Conservation (phyloP, 2,329 filamentous ascomycete genomes). For the Scorias spongiosa region DNA sequence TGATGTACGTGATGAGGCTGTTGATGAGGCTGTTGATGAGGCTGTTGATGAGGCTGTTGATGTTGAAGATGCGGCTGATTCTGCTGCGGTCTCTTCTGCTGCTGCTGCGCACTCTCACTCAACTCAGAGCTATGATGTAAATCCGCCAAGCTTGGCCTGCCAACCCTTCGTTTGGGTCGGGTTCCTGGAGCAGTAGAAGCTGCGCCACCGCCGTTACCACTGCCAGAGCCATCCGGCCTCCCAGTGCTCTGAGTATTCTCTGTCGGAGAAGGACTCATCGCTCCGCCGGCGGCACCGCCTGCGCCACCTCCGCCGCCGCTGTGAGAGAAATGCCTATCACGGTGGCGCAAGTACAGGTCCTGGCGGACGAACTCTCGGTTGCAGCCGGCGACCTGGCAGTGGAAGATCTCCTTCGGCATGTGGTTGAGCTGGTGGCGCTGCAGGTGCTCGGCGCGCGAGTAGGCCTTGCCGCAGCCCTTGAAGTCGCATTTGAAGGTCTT, state of each 20-base stretch:
- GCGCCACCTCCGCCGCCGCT: not conserved
- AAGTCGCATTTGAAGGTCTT: slow-evolving; percentile 28
- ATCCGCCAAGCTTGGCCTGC: not conserved
- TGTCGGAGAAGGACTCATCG: not conserved
- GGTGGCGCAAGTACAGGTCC: not conserved
- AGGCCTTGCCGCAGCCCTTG: slow-evolving; percentile 36
- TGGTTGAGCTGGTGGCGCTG: slow-evolving; percentile 45
- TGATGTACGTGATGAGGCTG: not conserved
- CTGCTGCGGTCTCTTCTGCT: not conserved
- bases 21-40: not conserved
- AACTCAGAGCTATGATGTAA: not conserved
- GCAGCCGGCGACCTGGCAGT: not conserved
- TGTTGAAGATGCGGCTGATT: not conserved
- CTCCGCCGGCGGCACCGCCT: not conserved
- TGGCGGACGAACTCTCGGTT: not conserved
- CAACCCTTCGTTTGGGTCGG: not conserved
- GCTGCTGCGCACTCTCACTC: not conserved
- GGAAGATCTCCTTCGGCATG: slow-evolving; percentile 2
- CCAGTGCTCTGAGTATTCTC: not conserved
- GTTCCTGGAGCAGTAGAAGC: not conserved
- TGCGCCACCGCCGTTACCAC: not conserved
- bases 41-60: not conserved
- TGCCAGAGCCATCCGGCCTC: not conserved
- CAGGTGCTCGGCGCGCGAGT: slow-evolving; percentile 43
- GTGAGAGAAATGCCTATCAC: not conserved